phyloP scores from a whole-genome alignment of 192 early-diverging fungal genomes.

The Podila epigama region DNA sequence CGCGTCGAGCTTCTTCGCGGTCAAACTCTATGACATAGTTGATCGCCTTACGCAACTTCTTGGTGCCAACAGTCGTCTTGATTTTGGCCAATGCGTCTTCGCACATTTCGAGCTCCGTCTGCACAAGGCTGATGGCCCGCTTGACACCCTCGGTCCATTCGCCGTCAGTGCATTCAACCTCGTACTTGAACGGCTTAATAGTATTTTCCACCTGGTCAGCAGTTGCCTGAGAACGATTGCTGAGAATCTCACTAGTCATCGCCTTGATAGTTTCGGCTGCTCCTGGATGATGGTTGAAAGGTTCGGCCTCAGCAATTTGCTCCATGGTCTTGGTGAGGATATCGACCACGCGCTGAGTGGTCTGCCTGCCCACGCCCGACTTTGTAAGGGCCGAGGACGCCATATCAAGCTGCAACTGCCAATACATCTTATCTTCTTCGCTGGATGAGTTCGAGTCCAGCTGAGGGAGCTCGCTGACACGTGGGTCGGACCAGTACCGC shows the following conservation, averaged over 20 bases:
- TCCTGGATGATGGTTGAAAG: constrained; percentile 86
- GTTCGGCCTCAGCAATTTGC: constrained; percentile 77
- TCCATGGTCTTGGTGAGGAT: constrained; percentile 85
- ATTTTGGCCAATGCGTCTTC: constrained; percentile 75
- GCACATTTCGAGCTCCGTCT: constrained; percentile 82
- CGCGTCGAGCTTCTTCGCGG: constrained; percentile 58
- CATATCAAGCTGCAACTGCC: constrained; percentile 85
- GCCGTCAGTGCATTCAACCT: constrained; percentile 89
- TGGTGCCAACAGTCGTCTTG: constrained; percentile 76
- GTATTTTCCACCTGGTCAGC: constrained; percentile 99
- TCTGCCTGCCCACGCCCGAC: constrained; percentile 89
- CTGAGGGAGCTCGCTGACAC: constrained; percentile 72
- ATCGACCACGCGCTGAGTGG: constrained; percentile 94
- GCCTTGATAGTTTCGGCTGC: constrained; percentile 80
- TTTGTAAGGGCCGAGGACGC: constrained; percentile 91
- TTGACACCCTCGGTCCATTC: constrained; percentile 95
- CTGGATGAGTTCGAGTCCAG: constrained; percentile 56
- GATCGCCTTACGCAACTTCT: constrained; percentile 85
- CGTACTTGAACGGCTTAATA: constrained; percentile 98
- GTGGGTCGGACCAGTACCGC: constrained; percentile 89
- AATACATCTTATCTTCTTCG: constrained; percentile 71
- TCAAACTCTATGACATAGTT: constrained; percentile 79
- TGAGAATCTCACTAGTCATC: constrained; percentile 86
- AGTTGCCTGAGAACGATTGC: constrained; percentile 86
- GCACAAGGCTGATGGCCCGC: constrained; percentile 75